These are phyloP conservation scores for Fonsecaea erecta DNA, from an alignment of 2,329 filamentous ascomycete species.

Conservation along the genomic window DNA sequence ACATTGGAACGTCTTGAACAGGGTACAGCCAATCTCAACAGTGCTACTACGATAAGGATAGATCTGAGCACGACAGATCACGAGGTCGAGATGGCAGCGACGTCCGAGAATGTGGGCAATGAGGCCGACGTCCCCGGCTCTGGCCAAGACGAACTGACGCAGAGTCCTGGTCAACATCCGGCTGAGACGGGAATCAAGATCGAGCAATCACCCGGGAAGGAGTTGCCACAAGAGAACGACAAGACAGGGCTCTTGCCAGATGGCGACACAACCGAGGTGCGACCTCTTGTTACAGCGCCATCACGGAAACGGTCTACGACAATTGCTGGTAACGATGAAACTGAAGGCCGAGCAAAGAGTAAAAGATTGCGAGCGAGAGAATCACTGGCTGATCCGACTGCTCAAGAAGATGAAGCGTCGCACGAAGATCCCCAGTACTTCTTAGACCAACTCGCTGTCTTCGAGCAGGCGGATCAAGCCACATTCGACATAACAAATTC, in stretches of 20 bases:
- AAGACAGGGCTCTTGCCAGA: neutral
- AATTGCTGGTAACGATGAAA: conserved; percentile 63
- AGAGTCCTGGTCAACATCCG: neutral
- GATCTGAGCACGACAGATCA: conserved; percentile 38
- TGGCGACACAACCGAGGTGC: conserved; percentile 19
- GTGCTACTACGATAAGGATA: conserved; percentile 50
- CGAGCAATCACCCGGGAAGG: conserved; percentile 6
- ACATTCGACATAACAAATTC: conserved; percentile 60
- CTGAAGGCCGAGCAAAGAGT: conserved; percentile 61
- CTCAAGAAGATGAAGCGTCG: conserved; percentile 52
- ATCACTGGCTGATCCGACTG: conserved; percentile 54
- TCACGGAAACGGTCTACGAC: conserved; percentile 65
- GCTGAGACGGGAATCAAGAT: neutral
- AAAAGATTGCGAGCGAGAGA: conserved; percentile 66
- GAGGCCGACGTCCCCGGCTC: neutral
- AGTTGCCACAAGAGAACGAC: neutral
- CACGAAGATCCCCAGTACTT: conserved; percentile 61
- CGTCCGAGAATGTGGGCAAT: neutral
- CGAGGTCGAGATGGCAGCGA: conserved; percentile 14
- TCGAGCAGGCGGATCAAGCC: conserved; percentile 61
- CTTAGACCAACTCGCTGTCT: conserved; percentile 59
- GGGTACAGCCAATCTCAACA: conserved; percentile 37
- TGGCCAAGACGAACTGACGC: neutral
- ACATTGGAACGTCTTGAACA: conserved; percentile 49
- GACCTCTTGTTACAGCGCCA: neutral